Base-by-base conservation (phyloP, 208 protist species). In the Sergeia podlipaevii region DNA sequence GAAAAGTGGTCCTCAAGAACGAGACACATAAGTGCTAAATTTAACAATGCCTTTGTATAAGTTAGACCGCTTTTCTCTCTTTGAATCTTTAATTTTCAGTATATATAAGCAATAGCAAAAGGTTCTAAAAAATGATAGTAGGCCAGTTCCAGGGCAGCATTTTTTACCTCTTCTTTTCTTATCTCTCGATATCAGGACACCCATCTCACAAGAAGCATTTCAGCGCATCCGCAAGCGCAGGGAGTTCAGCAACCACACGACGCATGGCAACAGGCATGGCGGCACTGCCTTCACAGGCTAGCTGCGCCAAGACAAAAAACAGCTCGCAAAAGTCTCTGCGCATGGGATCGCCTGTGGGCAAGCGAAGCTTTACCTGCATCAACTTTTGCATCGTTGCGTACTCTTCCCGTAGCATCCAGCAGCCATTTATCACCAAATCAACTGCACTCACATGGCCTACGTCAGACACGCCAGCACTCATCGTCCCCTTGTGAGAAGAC, bases 251-350 rank as follows among this genome's bases (percentile, higher is more conserved):
- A 3, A 72, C 74, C 23, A 91, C 45, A 15, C 39, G 37, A 21
- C 65, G 70, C 18, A 61, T 26, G 0, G 38, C 32, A 4, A 24
- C 6, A 2, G 44, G 18, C 8, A 87, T 28, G 10, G 20, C 18
- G 1, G 60, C 32, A 24, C 55, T 57, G 0, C 68, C 70, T 54
- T 84, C 78, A 23, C 69, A 70, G 10, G 59, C 62, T 58, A 71
- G 63, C 62, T 77, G 64, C 21, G 74, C 69, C 17, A 91, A 62
- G 15, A 63, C 62, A 44, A 82, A 76, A 34, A 87, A 65, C 29
- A 82, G 33, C 33, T 67, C 68, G 18, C 71, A 69, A 24, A 91
- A 69, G 24, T 77, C 68, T 0, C 44, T 60, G 18, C 66, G 53
- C 32, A 53, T 28, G 11, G 50, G 49, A 8, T 56, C 50, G 37